Percentiles rank a stretch among this genome's conserved stretches.
phyloP scores from a whole-genome alignment of 768 basidiomycete genomes.

The Cystofilobasidium macerans region DNA sequence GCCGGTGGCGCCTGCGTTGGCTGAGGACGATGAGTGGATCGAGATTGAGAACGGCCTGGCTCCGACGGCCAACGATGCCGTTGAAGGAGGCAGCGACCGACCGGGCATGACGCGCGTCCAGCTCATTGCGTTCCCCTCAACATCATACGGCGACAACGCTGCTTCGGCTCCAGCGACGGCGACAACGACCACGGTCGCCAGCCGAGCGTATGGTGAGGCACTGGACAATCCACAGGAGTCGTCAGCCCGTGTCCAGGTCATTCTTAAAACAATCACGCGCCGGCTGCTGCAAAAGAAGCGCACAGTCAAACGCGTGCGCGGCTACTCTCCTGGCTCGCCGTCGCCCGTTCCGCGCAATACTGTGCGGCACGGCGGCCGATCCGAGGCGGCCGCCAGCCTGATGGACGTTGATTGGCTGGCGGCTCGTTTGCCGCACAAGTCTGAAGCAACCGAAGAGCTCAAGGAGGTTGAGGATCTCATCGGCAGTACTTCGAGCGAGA shows the following conservation, averaged over 20 bases:
- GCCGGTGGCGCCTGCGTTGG: neutral
- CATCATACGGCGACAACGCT: slow-evolving; percentile 10
- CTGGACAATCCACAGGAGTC: slow-evolving; percentile 32
- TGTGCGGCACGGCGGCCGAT: neutral
- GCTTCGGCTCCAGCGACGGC: no score
- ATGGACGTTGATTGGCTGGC: neutral
- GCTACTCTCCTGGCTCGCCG: neutral
- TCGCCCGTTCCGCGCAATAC: slow-evolving; percentile 4
- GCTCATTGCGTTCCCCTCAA: slow-evolving; percentile 11
- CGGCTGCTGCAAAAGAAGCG: slow-evolving; percentile 34
- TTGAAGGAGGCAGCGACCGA: neutral
- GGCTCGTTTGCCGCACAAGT: neutral
- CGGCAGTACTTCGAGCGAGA: neutral
- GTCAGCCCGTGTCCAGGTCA: slow-evolving; percentile 31
- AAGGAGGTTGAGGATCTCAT: slow-evolving; percentile 2
- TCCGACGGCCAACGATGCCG: neutral
- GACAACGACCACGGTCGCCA: slow-evolving; percentile 10
- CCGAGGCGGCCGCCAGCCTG: neutral
- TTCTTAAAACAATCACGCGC: slow-evolving; percentile 37
- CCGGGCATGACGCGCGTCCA: no score
- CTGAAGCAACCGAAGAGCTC: neutral
- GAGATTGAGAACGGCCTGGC: slow-evolving; percentile 30
- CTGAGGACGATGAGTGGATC: slow-evolving; percentile 34
- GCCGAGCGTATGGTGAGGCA: slow-evolving; percentile 29
- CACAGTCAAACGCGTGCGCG: slow-evolving; percentile 29